Evolutionary conservation across 768 basidiomycete species (phyloP).

Genomic region (Floccularia luteovirens): DNA sequence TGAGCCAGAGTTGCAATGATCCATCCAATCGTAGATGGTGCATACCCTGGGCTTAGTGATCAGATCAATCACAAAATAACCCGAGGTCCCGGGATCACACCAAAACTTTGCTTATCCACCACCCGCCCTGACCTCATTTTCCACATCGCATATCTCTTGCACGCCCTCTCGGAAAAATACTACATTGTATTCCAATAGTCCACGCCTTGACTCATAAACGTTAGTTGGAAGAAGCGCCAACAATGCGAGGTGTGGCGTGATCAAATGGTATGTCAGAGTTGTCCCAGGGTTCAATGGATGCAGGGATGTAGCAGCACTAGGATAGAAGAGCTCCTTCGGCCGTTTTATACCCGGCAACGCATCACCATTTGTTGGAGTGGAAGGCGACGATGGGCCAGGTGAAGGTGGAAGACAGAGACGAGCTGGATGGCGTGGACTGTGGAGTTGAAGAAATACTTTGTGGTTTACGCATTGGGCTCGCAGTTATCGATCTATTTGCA

Average conservation of each 20-base stretch:
- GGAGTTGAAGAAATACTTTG: constrained; percentile 15
- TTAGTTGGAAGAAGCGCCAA: constrained; percentile 68
- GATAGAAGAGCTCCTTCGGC: constrained; percentile 50
- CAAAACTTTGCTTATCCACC: constrained; percentile 12
- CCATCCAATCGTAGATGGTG: too few species aligned
- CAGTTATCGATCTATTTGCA: constrained; percentile 19
- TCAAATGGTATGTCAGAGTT: constrained; percentile 79
- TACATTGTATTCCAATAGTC: constrained; percentile 81
- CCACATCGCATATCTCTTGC: constrained; percentile 74
- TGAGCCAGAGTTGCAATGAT: too few species aligned
- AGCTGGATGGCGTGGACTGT: constrained; percentile 15
- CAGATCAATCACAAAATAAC: too few species aligned
- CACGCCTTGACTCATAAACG: constrained; percentile 65
- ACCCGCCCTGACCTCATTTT: constrained; percentile 45
- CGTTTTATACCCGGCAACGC: constrained; percentile 6
- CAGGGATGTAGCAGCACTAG: constrained; percentile 58
- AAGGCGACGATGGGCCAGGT: constrained; percentile 11
- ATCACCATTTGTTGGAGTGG: constrained; percentile 2
- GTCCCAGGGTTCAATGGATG: constrained; percentile 55
- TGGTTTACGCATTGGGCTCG: constrained; percentile 18
- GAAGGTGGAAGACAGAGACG: constrained; percentile 14
- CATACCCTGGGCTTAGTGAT: too few species aligned
- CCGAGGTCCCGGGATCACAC: too few species aligned
- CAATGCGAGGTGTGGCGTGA: constrained; percentile 65
- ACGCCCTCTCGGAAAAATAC: constrained; percentile 80